Evolutionary conservation across 176 grass and related monocot species (phyloP).

Genomic region (Juncus effusus): DNA sequence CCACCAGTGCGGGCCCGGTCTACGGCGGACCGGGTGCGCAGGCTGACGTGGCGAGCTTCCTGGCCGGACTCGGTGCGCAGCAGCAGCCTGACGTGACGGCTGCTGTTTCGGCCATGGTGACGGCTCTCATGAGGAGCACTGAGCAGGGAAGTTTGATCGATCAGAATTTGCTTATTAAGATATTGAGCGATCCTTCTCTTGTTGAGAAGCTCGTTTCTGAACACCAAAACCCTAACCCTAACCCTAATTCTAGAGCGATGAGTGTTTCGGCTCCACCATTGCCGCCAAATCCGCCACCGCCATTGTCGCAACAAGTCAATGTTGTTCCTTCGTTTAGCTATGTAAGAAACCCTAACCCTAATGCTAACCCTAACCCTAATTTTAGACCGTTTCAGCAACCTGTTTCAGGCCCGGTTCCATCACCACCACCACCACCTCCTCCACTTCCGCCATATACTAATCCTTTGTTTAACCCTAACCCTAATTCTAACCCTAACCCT

Average conservation of each 20-base stretch:
- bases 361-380: not conserved
- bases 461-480: slow-evolving; percentile 16
- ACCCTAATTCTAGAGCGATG: slow-evolving; percentile 22
- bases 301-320: not conserved
- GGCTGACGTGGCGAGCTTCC: slow-evolving; percentile 14
- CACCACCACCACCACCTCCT: not conserved
- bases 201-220: slow-evolving; percentile 71
- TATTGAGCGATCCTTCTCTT: slow-evolving; percentile 74
- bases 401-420: not conserved
- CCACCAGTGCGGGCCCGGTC: slow-evolving; percentile 3
- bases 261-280: not conserved
- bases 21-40: not conserved
- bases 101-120: slow-evolving; percentile 74
- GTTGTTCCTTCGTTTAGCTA: slow-evolving; percentile 3
- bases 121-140: slow-evolving; percentile 78
- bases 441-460: not conserved
- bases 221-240: slow-evolving; percentile 39
- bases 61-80: slow-evolving; percentile 21
- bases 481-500: slow-evolving; percentile 3
- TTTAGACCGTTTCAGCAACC: not conserved
- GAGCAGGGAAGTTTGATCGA: slow-evolving; percentile 74
- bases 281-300: not conserved
- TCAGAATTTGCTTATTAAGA: slow-evolving; percentile 73
- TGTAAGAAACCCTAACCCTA: not conserved
- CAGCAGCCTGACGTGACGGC: slow-evolving; percentile 56